phyloP scores from a whole-genome alignment of 345 rosid genomes.

The Noccaea bulbosa region DNA sequence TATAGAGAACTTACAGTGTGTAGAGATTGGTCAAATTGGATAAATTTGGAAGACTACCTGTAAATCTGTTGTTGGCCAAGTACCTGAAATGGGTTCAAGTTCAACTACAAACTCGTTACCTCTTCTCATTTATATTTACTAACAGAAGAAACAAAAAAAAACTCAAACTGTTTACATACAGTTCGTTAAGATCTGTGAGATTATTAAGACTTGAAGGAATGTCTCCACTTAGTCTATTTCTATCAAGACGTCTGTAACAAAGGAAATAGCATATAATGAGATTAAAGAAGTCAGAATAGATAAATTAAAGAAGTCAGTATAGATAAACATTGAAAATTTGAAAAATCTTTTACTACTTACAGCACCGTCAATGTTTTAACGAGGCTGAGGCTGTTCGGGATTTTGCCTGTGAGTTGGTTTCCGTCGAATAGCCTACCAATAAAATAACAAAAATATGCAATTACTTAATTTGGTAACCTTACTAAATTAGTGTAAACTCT shows the following conservation, averaged over 20 bases:
- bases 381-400: conserved; percentile 70
- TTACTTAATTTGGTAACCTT: neutral
- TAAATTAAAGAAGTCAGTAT: neutral
- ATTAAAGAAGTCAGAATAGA: neutral
- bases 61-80: conserved; percentile 69
- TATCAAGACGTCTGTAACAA: conserved; percentile 74
- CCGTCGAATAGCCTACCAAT: conserved; percentile 68
- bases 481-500: neutral
- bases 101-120: conserved; percentile 15
- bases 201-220: conserved; percentile 65
- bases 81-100: conserved; percentile 51
- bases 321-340: neutral
- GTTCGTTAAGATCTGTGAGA: conserved; percentile 54
- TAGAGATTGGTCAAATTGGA: conserved; percentile 53
- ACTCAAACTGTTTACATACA: conserved; percentile 57
- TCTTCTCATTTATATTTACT: conserved; percentile 7
- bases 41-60: conserved; percentile 71
- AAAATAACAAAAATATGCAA: neutral
- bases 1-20: conserved; percentile 62
- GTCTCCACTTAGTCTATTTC: conserved; percentile 55
- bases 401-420: conserved; percentile 59
- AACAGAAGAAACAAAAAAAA: neutral
- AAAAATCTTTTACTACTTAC: conserved; percentile 58
- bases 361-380: conserved; percentile 59
- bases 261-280: conserved; percentile 15